Base-by-base conservation (phyloP, 768 basidiomycete genomes). In the Coprinopsis marcescibilis region DNA sequence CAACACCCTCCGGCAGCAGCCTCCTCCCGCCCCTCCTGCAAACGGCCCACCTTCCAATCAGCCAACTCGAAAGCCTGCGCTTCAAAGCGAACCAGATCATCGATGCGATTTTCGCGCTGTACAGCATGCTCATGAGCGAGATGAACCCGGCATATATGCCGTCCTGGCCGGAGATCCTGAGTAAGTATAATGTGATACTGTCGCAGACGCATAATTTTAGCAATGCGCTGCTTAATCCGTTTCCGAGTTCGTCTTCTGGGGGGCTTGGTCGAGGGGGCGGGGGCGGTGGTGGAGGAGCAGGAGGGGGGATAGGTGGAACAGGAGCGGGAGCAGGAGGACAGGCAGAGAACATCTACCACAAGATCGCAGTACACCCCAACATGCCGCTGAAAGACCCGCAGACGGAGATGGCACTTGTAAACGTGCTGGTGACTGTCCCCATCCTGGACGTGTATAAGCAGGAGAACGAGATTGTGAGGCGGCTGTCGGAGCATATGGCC, bases 151-250 rank as follows among this genome's bases (percentile, higher is more conserved):
- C 65, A 29, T 69, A 59, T n/a, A 88, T 89, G 80, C 81, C 83
- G 2, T 65, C 85, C 6, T 91, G 89, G 89, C 89, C 89, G 2
- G 89, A 91, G 57, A 78, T 92, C 45, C 72, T 91, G 45, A 81
- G 83, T 12, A 90, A 89, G 69, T 91, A 90, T 76, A 89, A 83
- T 55, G 75, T 88, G 52, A 73, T 92, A 21, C 75, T 91, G 46
- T 87, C 86, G 0, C 89, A 91, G 57, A 87, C 86, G 0, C 85
- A 87, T 58, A 84, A 74, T 54, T 81, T 92, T 55, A 83, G 82
- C 35, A 78, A 72, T 43, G 76, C 80, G 0, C 73, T 89, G 33
- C 66, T 76, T 14, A 63, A 70, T 46, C 62, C 69, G 39, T 51
- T 68, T 29, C 65, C 63, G 20, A 54, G 60, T 1, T 50, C 59